Percentiles rank a stretch among this genome's conserved stretches.
Evolutionary conservation across 1,284 basidiomycete genomes (phyloP).

Genomic region (Tranzscheliella williamsii): DNA sequence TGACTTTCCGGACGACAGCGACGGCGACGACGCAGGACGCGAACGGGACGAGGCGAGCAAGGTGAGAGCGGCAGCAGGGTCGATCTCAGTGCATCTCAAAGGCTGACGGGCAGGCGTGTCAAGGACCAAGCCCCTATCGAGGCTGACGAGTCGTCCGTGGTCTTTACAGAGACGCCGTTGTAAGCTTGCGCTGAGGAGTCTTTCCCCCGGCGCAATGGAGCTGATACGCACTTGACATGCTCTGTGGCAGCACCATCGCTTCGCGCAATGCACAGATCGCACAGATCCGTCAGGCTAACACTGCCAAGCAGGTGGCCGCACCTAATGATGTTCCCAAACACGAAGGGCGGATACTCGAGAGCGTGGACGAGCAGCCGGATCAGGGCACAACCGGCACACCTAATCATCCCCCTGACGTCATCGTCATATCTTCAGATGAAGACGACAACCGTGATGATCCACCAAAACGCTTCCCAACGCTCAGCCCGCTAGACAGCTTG

Average conservation of each 20-base stretch:
- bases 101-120: no score
- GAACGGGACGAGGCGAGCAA: background rate
- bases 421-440: slow-evolving; percentile 21
- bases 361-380: background rate
- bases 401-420: slow-evolving; percentile 10
- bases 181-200: slow-evolving; percentile 1
- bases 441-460: slow-evolving; percentile 4
- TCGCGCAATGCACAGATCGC: slow-evolving; percentile 25
- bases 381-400: background rate
- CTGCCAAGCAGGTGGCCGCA: background rate
- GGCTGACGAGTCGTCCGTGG: slow-evolving; percentile 14
- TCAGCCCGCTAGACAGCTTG: background rate
- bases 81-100: background rate
- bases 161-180: slow-evolving; percentile 36
- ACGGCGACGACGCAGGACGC: background rate
- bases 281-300: background rate
- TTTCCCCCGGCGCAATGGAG: background rate
- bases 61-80: background rate
- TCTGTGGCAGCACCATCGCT: slow-evolving; percentile 22
- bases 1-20: slow-evolving; percentile 10
- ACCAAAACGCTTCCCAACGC: background rate
- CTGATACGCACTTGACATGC: background rate
- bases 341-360: background rate
- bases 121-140: background rate
- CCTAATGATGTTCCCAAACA: no score